Evolutionary conservation across 495 filamentous ascomycete species (phyloP), one percentile per base, ranked within the genome.

Genomic region (Penicillium pulvis): DNA sequence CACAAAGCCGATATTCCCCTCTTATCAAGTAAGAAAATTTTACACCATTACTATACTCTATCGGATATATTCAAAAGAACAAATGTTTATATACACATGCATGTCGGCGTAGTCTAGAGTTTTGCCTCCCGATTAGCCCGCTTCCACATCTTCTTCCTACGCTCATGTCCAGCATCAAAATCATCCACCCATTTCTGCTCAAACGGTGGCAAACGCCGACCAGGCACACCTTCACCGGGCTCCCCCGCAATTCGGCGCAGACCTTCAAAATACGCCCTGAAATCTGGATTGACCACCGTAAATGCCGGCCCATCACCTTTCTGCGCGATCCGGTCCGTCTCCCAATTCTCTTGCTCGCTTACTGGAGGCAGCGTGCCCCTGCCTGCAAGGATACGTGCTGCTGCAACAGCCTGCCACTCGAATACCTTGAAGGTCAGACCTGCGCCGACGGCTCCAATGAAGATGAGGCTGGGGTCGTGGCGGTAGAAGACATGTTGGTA

Each of bases 361-460:
- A 70, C 17, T 0, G 72, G 50, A 0, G 83, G 83, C 11, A 86
- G 63, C 8, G 57, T 59, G 0, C 74, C 77, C 14, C 74, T 71
- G n/a, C 84, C 83, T 0, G 84, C 79, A 2, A 85, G 70, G 6
- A 82, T 74, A 6, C 84, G 79, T 0, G 83, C 84, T 0, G 80
- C 78, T 0, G 79, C 77, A 1, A 85, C 82, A 14, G 83, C 83
- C 65, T 87, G 84, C 79, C 80, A 85, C 69, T 87, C 83, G 51
- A 83, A 85, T 2, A 84, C 74, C 23, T 78, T 78, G 70, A 86
- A 84, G 4, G 80, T 85, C n/a, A 86, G 72, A 0, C 80, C 84
- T 9, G 78, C 82, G 19, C 77, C 78, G 12, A 83, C 67, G 57
- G 79, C 69, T 44, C 76, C 76, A 1, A 79, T 26, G 31, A 78